These are phyloP conservation scores for Clarireedia paspali DNA, from an alignment of 2,329 filamentous ascomycete genomes.

Conservation along the genomic window DNA sequence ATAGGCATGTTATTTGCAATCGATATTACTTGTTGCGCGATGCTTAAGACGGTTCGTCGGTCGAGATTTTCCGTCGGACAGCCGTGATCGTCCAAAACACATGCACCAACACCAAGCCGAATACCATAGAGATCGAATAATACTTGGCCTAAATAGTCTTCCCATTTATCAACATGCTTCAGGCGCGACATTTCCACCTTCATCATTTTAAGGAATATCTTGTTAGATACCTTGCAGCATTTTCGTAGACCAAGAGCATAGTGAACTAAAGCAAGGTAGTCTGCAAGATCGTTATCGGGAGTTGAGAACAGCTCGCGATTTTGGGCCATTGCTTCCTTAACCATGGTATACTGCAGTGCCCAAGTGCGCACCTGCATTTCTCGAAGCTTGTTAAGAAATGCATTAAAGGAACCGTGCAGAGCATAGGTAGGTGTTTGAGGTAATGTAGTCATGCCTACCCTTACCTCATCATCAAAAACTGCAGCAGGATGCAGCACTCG, in stretches of 20 bases:
- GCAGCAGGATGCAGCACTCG: constrained; percentile 73
- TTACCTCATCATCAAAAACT: constrained; percentile 78
- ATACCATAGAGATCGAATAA: constrained; percentile 76
- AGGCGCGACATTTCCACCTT: constrained; percentile 76
- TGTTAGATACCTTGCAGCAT: constrained; percentile 78
- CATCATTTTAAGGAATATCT: constrained; percentile 82
- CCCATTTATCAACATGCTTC: constrained; percentile 70
- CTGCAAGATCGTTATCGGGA: constrained; percentile 65
- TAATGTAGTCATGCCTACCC: constrained; percentile 61
- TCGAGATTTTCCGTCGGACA: constrained; percentile 74
- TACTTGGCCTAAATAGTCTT: constrained; percentile 79
- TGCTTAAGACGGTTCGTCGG: constrained; percentile 67
- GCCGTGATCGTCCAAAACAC: constrained; percentile 68
- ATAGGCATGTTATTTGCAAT: constrained; percentile 79
- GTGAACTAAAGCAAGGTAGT: constrained; percentile 75
- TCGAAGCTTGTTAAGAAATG: constrained; percentile 62
- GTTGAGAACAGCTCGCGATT: constrained; percentile 55
- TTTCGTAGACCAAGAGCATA: constrained; percentile 76
- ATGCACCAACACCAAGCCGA: constrained; percentile 62
- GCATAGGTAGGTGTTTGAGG: constrained; percentile 46
- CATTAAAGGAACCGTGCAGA: constrained; percentile 37
- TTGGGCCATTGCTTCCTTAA: constrained; percentile 68
- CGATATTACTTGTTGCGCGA: constrained; percentile 76
- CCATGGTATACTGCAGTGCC: constrained; percentile 75
- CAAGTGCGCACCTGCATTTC: constrained; percentile 85